Percentiles rank a stretch among this genome's conserved stretches.
These are phyloP conservation scores for Apiotrichum mycotoxinovorans DNA, from an alignment of 1,284 basidiomycete species.

Conservation along the genomic window DNA sequence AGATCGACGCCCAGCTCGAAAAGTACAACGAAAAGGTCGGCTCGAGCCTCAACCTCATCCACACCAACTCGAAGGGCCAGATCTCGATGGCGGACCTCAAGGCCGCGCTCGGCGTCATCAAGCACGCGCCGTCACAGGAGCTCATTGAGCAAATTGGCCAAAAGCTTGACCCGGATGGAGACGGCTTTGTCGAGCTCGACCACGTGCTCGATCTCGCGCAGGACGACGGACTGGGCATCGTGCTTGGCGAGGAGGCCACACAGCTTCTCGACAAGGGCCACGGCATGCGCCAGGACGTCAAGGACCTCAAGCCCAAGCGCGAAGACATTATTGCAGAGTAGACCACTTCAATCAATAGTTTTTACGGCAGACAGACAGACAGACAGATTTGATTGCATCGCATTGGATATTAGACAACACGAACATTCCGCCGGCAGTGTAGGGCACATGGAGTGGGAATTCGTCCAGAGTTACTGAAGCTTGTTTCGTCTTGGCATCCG, in stretches of 20 bases:
- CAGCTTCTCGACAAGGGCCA: conserved; percentile 44
- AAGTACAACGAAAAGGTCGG: conserved; percentile 91
- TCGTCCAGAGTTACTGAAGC: too few relatives aligned
- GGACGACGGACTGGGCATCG: conserved; percentile 46
- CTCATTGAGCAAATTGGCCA: conserved; percentile 83
- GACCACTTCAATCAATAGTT: conserved; percentile 4
- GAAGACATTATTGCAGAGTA: conserved; percentile 49
- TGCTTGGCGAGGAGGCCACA: conserved; percentile 45
- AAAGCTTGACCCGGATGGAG: conserved; percentile 93
- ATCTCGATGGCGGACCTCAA: conserved; percentile 87
- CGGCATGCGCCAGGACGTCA: conserved; percentile 47
- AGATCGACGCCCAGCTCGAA: conserved; percentile 88
- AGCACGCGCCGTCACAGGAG: conserved; percentile 87
- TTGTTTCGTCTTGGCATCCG: too few relatives aligned
- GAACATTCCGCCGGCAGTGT: too few relatives aligned
- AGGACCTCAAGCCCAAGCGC: conserved; percentile 47
- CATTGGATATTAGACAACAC: background rate
- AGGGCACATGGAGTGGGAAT: too few relatives aligned
- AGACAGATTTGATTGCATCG: background rate
- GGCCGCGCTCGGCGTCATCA: conserved; percentile 87
- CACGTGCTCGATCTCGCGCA: conserved; percentile 51
- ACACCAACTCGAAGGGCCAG: conserved; percentile 83
- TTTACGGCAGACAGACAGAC: too few relatives aligned
- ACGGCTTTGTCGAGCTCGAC: conserved; percentile 71
- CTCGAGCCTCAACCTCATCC: conserved; percentile 87